These are phyloP conservation scores for Aspergillus diversus DNA, from an alignment of 495 filamentous ascomycete species.

Conservation along the genomic window DNA sequence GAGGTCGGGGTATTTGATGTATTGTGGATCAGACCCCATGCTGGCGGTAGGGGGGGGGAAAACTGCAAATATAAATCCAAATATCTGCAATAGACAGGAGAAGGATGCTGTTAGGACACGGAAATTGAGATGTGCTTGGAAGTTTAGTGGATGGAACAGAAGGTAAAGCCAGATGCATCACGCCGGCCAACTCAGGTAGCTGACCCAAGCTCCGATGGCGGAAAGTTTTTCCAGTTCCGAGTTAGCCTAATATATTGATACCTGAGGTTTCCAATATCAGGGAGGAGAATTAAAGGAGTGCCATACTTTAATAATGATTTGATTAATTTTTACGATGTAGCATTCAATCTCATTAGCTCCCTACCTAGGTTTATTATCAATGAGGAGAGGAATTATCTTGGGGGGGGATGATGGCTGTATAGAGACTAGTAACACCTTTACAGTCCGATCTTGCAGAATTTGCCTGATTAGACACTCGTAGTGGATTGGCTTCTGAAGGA, in stretches of 20 bases:
- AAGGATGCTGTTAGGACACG: slow-evolving; percentile 1
- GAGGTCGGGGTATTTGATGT: slow-evolving; percentile 91
- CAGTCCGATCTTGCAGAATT: no score
- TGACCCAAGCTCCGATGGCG: slow-evolving; percentile 49
- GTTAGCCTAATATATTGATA: not conserved
- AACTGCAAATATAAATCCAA: not conserved
- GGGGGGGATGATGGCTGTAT: no score
- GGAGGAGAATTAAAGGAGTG: no score
- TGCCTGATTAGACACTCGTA: not conserved
- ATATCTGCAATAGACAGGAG: not conserved
- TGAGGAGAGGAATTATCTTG: no score
- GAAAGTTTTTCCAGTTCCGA: slow-evolving; percentile 41
- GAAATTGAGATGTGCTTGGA: slow-evolving; percentile 18
- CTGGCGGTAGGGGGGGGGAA: slow-evolving; percentile 36
- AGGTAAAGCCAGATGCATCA: slow-evolving; percentile 38
- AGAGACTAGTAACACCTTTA: no score
- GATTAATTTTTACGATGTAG: no score
- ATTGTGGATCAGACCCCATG: slow-evolving; percentile 98
- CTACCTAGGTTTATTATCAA: no score
- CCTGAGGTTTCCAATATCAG: not conserved
- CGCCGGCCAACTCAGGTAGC: slow-evolving; percentile 29
- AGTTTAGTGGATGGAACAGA: slow-evolving; percentile 19
- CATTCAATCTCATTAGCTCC: no score
- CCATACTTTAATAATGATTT: no score
- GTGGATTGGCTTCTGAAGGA: not conserved